phyloP scores from a whole-genome alignment of 139 green algal genomes.

The Picochlorum sp. region DNA sequence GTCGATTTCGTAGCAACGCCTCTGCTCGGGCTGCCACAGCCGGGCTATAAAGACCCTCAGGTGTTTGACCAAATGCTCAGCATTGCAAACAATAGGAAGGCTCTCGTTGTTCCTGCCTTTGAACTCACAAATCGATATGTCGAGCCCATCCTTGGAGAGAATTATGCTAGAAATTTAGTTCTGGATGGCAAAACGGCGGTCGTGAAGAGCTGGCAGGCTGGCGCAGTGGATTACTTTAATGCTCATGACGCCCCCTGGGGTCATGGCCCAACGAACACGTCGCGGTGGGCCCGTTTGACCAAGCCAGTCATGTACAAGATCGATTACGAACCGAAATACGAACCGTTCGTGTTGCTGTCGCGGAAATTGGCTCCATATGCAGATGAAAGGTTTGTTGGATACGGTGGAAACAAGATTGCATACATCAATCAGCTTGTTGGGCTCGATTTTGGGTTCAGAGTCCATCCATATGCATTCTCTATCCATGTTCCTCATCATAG shows the following conservation, averaged over 20 bases:
- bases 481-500: conserved; percentile 8
- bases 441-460: conserved; percentile 6
- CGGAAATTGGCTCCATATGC: conserved; percentile 2
- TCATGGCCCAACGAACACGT: conserved; percentile 11
- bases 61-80: conserved; percentile 8
- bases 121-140: conserved; percentile 4
- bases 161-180: conserved; percentile 10
- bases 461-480: conserved; percentile 12
- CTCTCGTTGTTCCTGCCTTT: conserved; percentile 12
- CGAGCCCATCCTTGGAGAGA: neutral
- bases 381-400: conserved; percentile 13
- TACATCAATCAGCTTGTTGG: conserved; percentile 14
- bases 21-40: conserved; percentile 4
- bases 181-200: conserved; percentile 6
- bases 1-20: conserved; percentile 14
- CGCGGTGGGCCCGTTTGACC: conserved; percentile 8
- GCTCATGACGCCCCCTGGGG: conserved; percentile 10
- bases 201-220: neutral
- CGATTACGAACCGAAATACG: conserved; percentile 4
- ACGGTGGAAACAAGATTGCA: conserved; percentile 14
- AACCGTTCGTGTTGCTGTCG: conserved; percentile 6
- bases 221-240: conserved; percentile 12
- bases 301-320: conserved; percentile 1
- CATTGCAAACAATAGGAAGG: conserved; percentile 6
- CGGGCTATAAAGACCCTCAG: conserved; percentile 6